Percentiles rank a stretch among this genome's conserved stretches.
These are phyloP conservation scores for Claviceps sp. DNA, from an alignment of 2,329 filamentous ascomycete species.

Conservation along the genomic window DNA sequence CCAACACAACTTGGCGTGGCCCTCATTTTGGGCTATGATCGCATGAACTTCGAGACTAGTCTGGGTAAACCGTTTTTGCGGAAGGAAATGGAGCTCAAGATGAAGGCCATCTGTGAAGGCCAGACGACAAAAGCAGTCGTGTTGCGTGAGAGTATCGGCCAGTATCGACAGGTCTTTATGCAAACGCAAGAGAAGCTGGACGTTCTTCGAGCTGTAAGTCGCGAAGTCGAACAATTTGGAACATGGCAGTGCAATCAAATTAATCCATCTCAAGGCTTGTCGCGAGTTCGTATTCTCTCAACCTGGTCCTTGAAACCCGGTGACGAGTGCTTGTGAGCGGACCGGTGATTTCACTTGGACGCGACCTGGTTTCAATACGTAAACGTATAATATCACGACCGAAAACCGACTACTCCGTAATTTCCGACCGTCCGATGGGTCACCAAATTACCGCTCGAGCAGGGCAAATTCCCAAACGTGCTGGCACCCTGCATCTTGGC, in stretches of 20 bases:
- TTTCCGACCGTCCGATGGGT: neutral
- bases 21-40: constrained; percentile 86
- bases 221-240: neutral
- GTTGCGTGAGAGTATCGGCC: constrained; percentile 67
- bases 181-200: constrained; percentile 67
- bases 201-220: constrained; percentile 47
- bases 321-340: too few species aligned
- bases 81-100: constrained; percentile 94
- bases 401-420: neutral
- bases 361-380: neutral
- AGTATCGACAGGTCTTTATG: constrained; percentile 77
- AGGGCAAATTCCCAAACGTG: neutral
- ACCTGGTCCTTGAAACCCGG: neutral
- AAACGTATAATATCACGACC: too few species aligned
- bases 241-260: neutral
- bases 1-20: constrained; percentile 85
- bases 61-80: constrained; percentile 90
- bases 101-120: constrained; percentile 94
- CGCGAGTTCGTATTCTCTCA: constrained; percentile 24
- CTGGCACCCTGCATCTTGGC: neutral
- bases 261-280: constrained; percentile 18
- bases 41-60: constrained; percentile 84
- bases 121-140: constrained; percentile 61
- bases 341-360: too few species aligned
- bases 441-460: neutral